Conservation (phyloP, 371 early-diverging fungal species). For the Apophysomyces trapeziformis region DNA sequence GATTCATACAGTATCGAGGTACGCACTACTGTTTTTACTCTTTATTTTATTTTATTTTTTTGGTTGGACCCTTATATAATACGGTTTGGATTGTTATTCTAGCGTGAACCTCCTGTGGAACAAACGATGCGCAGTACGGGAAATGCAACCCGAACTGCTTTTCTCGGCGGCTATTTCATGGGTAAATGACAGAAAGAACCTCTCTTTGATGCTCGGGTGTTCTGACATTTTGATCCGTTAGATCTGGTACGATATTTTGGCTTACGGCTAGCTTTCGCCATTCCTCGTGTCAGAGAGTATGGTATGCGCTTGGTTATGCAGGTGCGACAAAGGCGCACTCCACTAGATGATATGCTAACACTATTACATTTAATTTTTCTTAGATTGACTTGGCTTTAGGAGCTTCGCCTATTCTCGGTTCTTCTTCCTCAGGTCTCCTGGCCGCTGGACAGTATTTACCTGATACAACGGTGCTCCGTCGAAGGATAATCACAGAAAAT, state of each 20-base stretch:
- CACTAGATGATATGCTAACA: not conserved
- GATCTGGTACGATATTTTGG: not conserved
- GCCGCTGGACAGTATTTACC: not conserved
- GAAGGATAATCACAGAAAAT: not conserved
- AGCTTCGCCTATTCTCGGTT: not conserved
- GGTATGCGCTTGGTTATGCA: not conserved
- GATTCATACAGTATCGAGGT: slow-evolving; percentile 42
- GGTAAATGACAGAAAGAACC: not conserved
- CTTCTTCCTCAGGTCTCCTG: not conserved
- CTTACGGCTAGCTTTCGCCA: not conserved
- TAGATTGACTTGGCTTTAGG: not conserved
- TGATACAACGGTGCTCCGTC: not conserved
- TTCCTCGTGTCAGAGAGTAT: not conserved
- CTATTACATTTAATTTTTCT: not conserved
- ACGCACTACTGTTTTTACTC: slow-evolving; percentile 2
- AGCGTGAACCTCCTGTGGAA: slow-evolving; percentile 3
- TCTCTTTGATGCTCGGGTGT: no score
- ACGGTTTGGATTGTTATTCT: not conserved
- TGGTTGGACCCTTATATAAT: not conserved
- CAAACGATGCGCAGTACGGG: not conserved
- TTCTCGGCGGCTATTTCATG: not conserved
- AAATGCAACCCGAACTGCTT: not conserved
- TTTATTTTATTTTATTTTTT: not conserved
- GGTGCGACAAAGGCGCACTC: not conserved
- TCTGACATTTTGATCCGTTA: not conserved